phyloP scores from a whole-genome alignment of 192 early-diverging fungal species.

The Rhizophagus sp. region DNA sequence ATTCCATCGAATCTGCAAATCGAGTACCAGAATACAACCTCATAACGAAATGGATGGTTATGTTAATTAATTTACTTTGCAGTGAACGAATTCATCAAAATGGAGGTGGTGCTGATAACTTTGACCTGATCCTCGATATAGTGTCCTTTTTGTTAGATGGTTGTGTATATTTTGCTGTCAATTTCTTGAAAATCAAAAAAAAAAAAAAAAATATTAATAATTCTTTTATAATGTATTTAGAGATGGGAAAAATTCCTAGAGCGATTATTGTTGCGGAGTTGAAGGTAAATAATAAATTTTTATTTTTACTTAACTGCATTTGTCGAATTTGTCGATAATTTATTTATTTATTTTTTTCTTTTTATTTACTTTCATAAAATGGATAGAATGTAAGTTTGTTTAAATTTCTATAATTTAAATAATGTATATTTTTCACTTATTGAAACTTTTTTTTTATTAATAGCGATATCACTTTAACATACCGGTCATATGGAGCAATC shows the following conservation, averaged over 20 bases:
- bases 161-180: constrained; percentile 3
- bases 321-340: neutral
- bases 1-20: neutral
- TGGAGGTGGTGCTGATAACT: constrained; percentile 1
- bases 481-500: constrained; percentile 6
- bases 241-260: constrained; percentile 20
- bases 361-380: neutral
- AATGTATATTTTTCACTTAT: neutral
- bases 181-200: neutral
- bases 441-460: neutral
- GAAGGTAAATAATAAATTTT: neutral
- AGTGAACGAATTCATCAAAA: constrained; percentile 8
- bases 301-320: no score
- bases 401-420: neutral
- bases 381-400: neutral
- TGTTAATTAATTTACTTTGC: constrained; percentile 2
- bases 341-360: neutral
- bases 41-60: constrained; percentile 16
- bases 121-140: constrained; percentile 26
- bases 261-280: constrained; percentile 3
- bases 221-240: neutral
- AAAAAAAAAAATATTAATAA: neutral
- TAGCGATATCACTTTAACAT: neutral
- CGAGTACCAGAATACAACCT: neutral
- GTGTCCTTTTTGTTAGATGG: constrained; percentile 27